phyloP scores from a whole-genome alignment of 176 grass and related monocot genomes.

The Carex parvula region DNA sequence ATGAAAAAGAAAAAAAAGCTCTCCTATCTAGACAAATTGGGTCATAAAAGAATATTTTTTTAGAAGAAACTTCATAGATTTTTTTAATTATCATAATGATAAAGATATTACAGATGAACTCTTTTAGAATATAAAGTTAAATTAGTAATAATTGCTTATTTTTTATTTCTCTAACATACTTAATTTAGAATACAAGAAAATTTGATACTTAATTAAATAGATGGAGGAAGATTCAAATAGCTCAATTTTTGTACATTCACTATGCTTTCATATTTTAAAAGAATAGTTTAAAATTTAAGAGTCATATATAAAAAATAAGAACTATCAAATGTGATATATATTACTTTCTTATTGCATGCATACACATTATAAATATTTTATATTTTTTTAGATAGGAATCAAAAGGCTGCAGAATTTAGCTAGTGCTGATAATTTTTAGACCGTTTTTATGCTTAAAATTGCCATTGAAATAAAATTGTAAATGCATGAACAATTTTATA shows the following conservation, averaged over 20 bases:
- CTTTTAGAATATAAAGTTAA: background rate
- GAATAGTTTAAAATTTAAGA: too few species aligned
- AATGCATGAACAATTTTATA: background rate
- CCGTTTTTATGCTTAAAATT: background rate
- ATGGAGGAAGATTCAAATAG: background rate
- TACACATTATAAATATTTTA: background rate
- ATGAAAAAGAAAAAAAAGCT: background rate
- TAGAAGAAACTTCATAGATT: background rate
- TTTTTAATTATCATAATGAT: background rate
- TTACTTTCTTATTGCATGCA: background rate
- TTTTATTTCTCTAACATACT: background rate
- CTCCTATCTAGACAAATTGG: background rate
- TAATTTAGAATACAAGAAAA: background rate
- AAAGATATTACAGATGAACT: background rate
- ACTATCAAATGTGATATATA: background rate
- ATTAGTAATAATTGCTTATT: background rate
- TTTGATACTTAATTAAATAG: background rate
- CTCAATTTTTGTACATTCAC: background rate
- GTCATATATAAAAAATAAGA: too few species aligned
- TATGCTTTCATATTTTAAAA: too few species aligned
- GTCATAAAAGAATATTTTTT: background rate
- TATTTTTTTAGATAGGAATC: background rate
- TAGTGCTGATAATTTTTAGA: background rate
- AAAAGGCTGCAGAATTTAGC: background rate
- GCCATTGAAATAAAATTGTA: background rate